phyloP scores from a whole-genome alignment of 108 stramenopile genomes.

The Fragilaria radians region DNA sequence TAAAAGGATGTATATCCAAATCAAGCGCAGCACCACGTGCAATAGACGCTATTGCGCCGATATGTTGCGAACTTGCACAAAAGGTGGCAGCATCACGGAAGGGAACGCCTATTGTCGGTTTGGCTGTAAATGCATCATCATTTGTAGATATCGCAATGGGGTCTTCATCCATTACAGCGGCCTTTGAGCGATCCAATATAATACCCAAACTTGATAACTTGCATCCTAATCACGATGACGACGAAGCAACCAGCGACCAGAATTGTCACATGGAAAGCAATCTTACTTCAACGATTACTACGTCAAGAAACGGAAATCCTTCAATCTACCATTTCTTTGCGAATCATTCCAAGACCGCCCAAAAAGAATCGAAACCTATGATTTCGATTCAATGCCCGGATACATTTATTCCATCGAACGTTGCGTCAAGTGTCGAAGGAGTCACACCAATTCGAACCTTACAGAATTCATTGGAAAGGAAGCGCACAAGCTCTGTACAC shows the following conservation, averaged over 20 bases:
- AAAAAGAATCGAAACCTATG: background rate
- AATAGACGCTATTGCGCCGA: background rate
- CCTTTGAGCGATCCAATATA: background rate
- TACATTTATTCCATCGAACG: background rate
- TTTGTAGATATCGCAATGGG: conserved; percentile 4
- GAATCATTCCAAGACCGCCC: background rate
- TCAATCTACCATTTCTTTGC: background rate
- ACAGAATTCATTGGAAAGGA: background rate
- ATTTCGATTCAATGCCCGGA: background rate
- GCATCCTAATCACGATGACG: background rate
- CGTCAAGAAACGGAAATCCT: background rate
- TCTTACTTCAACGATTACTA: background rate
- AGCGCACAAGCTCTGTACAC: background rate
- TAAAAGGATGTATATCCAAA: background rate
- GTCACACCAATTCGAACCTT: background rate
- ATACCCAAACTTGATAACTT: background rate
- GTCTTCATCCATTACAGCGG: conserved; percentile 3
- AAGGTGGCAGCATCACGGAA: background rate
- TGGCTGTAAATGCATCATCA: background rate
- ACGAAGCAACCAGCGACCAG: background rate
- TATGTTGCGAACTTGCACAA: background rate
- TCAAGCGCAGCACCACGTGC: background rate
- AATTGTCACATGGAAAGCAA: background rate
- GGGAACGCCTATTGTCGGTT: background rate
- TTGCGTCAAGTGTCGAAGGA: background rate